phyloP scores from a whole-genome alignment of 2,329 filamentous ascomycete genomes.

The Epichloe sp. region DNA sequence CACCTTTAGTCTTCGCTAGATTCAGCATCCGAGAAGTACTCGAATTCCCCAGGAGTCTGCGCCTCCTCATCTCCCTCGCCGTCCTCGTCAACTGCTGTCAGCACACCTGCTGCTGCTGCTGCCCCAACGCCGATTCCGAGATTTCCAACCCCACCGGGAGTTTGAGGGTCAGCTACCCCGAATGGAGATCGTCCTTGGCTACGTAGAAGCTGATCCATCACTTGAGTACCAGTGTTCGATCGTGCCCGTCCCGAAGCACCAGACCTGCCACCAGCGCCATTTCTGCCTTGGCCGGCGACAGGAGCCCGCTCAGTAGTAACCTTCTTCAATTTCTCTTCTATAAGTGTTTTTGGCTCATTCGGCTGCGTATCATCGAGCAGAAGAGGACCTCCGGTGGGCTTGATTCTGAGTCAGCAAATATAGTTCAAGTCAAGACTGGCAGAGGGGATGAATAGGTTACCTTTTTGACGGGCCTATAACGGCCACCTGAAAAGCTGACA shows the following conservation, averaged over 20 bases:
- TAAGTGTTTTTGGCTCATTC: conserved; percentile 61
- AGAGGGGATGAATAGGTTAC: conserved; percentile 32
- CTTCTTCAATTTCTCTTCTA: conserved; percentile 92
- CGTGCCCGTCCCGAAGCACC: conserved; percentile 19
- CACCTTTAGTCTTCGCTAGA: conserved; percentile 21
- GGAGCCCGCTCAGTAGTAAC: conserved; percentile 49
- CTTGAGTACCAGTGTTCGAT: conserved; percentile 17
- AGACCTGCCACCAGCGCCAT: conserved; percentile 18
- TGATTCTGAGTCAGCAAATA: conserved; percentile 12
- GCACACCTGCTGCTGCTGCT: conserved; percentile 61
- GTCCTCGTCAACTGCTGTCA: conserved; percentile 82
- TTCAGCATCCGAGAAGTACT: conserved; percentile 61
- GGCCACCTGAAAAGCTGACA: conserved; percentile 78
- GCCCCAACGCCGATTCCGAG: conserved; percentile 34
- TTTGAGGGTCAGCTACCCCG: conserved; percentile 16
- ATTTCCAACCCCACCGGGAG: conserved; percentile 30
- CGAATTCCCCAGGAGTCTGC: conserved; percentile 56
- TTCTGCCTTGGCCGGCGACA: conserved; percentile 29
- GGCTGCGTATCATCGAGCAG: conserved; percentile 79
- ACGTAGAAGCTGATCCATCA: conserved; percentile 31
- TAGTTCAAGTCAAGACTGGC: background rate
- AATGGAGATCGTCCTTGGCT: conserved; percentile 23
- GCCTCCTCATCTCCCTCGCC: conserved; percentile 63
- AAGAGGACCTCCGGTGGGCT: conserved; percentile 89
- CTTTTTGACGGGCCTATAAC: conserved; percentile 86